These are phyloP conservation scores for Termitomyces sp. DNA, from an alignment of 1,284 basidiomycete species.

Conservation along the genomic window DNA sequence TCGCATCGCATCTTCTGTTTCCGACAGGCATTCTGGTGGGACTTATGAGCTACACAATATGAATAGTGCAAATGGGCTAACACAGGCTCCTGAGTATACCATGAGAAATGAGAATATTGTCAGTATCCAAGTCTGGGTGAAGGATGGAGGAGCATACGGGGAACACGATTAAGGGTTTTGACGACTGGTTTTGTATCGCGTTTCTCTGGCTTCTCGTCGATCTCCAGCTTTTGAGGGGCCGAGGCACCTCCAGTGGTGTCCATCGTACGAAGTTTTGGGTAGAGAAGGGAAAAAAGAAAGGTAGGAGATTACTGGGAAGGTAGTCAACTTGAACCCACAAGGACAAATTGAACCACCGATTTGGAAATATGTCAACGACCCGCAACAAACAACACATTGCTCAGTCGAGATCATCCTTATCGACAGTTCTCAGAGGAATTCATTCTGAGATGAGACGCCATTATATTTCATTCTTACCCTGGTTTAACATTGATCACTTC, in stretches of 20 bases:
- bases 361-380: slow-evolving; percentile 13
- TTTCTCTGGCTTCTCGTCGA: slow-evolving; percentile 44
- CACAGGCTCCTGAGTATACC: slow-evolving; percentile 61
- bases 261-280: slow-evolving; percentile 9
- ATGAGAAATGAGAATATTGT: slow-evolving; percentile 13
- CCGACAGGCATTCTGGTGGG: slow-evolving; percentile 68
- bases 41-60: slow-evolving; percentile 7
- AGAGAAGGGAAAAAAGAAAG: slow-evolving; percentile 1
- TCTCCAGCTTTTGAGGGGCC: slow-evolving; percentile 37
- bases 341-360: slow-evolving; percentile 14
- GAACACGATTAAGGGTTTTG: slow-evolving; percentile 77
- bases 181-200: slow-evolving; percentile 61
- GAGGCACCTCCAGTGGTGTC: slow-evolving; percentile 23
- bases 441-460: not conserved
- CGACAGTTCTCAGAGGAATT: no score
- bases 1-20: slow-evolving; percentile 89
- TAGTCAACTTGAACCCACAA: slow-evolving; percentile 14
- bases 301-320: slow-evolving; percentile 14
- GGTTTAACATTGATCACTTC: not conserved
- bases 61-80: slow-evolving; percentile 33
- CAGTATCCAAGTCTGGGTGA: slow-evolving; percentile 13
- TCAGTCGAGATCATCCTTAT: not conserved
- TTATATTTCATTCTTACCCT: not conserved
- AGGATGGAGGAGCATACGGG: slow-evolving; percentile 49
- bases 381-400: slow-evolving; percentile 11